These are phyloP conservation scores for Heliocybe sulcata DNA, from an alignment of 1,284 basidiomycete genomes.

Conservation along the genomic window DNA sequence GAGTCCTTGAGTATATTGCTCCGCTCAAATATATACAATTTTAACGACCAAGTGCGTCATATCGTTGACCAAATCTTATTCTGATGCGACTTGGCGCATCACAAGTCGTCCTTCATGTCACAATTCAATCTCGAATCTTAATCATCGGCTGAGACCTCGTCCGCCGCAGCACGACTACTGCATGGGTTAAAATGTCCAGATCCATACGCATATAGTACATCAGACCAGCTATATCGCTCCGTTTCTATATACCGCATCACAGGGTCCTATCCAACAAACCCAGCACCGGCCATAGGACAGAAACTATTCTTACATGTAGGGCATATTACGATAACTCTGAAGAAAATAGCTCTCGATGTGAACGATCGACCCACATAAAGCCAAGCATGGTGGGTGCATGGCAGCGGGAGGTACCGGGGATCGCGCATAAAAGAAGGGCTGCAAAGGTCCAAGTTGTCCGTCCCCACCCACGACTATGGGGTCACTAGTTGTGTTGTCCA, in stretches of 20 bases:
- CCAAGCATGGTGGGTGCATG: background rate
- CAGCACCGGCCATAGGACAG: background rate
- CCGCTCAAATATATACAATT: background rate
- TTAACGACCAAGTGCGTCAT: background rate
- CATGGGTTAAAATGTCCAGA: background rate
- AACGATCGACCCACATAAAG: background rate
- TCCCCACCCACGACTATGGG: background rate
- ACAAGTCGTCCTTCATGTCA: background rate
- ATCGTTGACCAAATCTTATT: too few species aligned
- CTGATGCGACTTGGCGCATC: background rate
- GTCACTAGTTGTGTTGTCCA: background rate
- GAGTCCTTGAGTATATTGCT: background rate
- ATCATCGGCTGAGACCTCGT: background rate
- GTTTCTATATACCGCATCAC: too few species aligned
- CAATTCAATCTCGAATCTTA: background rate
- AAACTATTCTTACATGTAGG: background rate
- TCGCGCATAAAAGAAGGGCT: background rate
- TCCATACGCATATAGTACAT: background rate
- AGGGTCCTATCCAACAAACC: too few species aligned
- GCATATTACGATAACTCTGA: background rate
- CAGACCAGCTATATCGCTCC: background rate
- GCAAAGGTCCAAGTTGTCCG: background rate
- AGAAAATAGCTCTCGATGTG: background rate
- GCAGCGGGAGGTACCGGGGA: background rate
- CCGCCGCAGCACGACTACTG: background rate